Evolutionary conservation across 352 stramenopile species (phyloP), one percentile per base, ranked within the genome.

Genomic region (Phytophthora megakarya): DNA sequence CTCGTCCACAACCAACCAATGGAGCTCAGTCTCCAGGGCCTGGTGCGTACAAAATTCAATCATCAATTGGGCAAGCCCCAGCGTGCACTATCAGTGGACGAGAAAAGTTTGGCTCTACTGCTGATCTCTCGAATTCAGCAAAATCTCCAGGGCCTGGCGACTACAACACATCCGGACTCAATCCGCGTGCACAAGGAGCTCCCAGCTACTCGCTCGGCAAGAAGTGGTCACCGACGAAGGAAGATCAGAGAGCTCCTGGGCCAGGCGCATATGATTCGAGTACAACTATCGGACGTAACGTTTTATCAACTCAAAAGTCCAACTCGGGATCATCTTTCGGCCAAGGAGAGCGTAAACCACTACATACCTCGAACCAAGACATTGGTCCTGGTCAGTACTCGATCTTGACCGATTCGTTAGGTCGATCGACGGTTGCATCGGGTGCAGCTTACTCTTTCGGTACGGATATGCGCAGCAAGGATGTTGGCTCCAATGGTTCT

Each of bases 1-100:
- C 75, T 19, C 80, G 84, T 3, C 75, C 80, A 12, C 76, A 75
- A n/a, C 81, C 72, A 26, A 79, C 68, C 9, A 80, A 45, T 37
- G 78, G 80, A 5, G 62, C 61, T 57, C 89, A 90, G 65, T 86
- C 79, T 3, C 84, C 84, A 2, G 84, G 84, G 6, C 84, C 84
- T 0, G 84, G 84, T 1, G 64, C 74, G 13, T 90, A 91, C 47
- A 76, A 90, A 61, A 86, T 93, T 33, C 80, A 81, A 38, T 88
- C 84, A 19, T 83, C 81, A 2, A 89, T 92, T 44, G 80, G 80
- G 0, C 58, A 74, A 32, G 83, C 79, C 0, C 81, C 83, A n/a
- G 55, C 81, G 2, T 90, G 78, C 28, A 90, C 84, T n/a, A 88
- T 92, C 68, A 86, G 75, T 18, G 84, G 84, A n/a, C n/a, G n/a